phyloP scores from a whole-genome alignment of 306 rosid genomes.

The Spatholobus suberectus region DNA sequence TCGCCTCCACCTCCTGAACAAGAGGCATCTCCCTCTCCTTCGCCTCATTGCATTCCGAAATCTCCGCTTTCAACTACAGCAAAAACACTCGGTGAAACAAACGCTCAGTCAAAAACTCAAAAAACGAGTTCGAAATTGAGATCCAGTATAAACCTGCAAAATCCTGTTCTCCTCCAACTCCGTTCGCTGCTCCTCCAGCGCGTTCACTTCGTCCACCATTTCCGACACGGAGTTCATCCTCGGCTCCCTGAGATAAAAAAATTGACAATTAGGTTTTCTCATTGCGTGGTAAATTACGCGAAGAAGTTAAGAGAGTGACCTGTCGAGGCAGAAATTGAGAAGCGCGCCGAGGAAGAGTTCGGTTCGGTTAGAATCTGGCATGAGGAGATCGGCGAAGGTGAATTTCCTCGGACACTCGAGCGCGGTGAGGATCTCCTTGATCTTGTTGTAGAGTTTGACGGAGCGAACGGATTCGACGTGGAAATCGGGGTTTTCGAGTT shows the following conservation, averaged over 20 bases:
- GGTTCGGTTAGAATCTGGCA: constrained; percentile 65
- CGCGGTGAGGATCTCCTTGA: constrained; percentile 62
- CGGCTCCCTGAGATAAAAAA: constrained; percentile 51
- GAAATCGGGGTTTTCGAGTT: constrained; percentile 75
- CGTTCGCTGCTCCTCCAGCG: constrained; percentile 55
- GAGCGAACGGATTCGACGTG: constrained; percentile 58
- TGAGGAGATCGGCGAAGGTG: constrained; percentile 66
- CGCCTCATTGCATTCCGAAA: constrained; percentile 61
- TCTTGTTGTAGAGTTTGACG: constrained; percentile 52
- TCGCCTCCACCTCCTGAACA: constrained; percentile 73
- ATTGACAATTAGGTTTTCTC: background rate
- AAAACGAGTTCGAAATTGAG: background rate
- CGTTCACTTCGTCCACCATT: constrained; percentile 59
- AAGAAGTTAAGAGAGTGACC: constrained; percentile 43
- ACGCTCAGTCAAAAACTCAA: background rate
- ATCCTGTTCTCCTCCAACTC: constrained; percentile 59
- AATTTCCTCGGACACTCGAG: constrained; percentile 65
- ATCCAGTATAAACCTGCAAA: constrained; percentile 53
- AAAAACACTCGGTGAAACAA: constrained; percentile 24
- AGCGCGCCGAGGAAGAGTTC: constrained; percentile 74
- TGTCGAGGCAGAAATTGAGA: constrained; percentile 70
- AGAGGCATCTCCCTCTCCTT: constrained; percentile 76
- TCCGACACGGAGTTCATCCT: constrained; percentile 59
- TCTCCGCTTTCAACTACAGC: constrained; percentile 69
- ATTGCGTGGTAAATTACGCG: background rate